These are phyloP conservation scores for Lasiodiplodia gonubiensis DNA, from an alignment of 2,329 filamentous ascomycete genomes.

Conservation along the genomic window DNA sequence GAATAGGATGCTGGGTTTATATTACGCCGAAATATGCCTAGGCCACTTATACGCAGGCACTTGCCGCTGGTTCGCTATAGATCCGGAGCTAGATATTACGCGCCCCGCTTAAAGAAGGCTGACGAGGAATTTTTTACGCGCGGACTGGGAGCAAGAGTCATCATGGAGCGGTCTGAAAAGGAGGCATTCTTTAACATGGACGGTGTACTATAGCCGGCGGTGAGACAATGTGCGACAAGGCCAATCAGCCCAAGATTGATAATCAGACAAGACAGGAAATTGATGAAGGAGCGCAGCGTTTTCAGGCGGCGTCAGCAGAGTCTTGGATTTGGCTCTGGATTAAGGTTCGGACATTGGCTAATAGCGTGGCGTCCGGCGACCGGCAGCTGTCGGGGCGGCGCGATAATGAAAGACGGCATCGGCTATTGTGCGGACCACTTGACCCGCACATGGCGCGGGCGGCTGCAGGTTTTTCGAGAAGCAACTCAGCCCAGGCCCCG, in stretches of 20 bases:
- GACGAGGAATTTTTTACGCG: background rate
- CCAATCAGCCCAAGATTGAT: slow-evolving; percentile 22
- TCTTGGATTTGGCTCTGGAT: slow-evolving; percentile 18
- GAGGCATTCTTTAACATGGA: background rate
- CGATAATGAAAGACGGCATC: background rate
- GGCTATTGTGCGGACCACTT: too few relatives aligned
- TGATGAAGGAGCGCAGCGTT: background rate
- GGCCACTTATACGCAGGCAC: background rate
- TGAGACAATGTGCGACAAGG: background rate
- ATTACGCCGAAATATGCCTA: slow-evolving; percentile 22
- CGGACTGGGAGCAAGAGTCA: background rate
- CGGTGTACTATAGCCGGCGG: background rate
- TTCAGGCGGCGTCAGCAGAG: background rate
- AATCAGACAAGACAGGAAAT: too few relatives aligned
- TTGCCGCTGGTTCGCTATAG: background rate
- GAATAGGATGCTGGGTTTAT: slow-evolving; percentile 9
- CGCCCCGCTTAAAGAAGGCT: slow-evolving; percentile 10
- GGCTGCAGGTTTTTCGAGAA: background rate
- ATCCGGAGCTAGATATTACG: slow-evolving; percentile 6
- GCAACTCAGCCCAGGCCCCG: background rate
- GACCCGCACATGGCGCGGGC: slow-evolving; percentile 1
- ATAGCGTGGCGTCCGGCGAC: slow-evolving; percentile 2
- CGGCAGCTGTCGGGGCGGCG: slow-evolving; percentile 4
- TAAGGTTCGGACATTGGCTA: slow-evolving; percentile 25
- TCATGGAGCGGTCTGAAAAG: slow-evolving; percentile 1